Conservation (phyloP, 257 asterid species). For the Plantago ovata region DNA sequence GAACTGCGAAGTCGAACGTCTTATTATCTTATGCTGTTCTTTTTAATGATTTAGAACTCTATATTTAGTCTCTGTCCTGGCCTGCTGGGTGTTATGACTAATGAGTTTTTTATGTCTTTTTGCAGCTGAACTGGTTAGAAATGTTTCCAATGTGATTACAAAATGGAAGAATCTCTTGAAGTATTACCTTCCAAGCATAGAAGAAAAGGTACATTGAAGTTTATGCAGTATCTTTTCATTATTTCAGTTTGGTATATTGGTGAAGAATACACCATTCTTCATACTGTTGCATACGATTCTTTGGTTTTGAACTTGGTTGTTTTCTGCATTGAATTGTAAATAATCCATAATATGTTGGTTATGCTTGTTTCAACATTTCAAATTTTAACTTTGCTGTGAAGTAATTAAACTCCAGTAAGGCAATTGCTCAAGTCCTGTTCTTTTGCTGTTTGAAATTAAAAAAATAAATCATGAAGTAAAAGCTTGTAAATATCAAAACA, state of each 20-base stretch:
- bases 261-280: conserved; percentile 1
- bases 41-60: not conserved
- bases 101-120: conserved; percentile 16
- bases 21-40: not conserved
- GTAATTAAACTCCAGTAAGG: too few species aligned
- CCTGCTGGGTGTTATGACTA: not conserved
- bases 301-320: conserved; percentile 13
- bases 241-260: conserved; percentile 5
- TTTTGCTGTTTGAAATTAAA: not conserved
- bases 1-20: conserved; percentile 8
- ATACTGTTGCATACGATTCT: conserved; percentile 1
- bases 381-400: too few species aligned
- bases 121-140: conserved; percentile 60
- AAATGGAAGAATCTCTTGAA: conserved; percentile 74
- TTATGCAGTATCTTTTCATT: not conserved
- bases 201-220: conserved; percentile 63
- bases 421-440: not conserved
- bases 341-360: not conserved
- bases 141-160: conserved; percentile 41
- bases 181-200: conserved; percentile 69
- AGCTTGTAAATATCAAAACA: not conserved
- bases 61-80: not conserved
- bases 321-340: too few species aligned
- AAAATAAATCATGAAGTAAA: not conserved
- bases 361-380: too few species aligned